Conservation (phyloP, 371 early-diverging fungal genomes). For the Mortierella sp. region DNA sequence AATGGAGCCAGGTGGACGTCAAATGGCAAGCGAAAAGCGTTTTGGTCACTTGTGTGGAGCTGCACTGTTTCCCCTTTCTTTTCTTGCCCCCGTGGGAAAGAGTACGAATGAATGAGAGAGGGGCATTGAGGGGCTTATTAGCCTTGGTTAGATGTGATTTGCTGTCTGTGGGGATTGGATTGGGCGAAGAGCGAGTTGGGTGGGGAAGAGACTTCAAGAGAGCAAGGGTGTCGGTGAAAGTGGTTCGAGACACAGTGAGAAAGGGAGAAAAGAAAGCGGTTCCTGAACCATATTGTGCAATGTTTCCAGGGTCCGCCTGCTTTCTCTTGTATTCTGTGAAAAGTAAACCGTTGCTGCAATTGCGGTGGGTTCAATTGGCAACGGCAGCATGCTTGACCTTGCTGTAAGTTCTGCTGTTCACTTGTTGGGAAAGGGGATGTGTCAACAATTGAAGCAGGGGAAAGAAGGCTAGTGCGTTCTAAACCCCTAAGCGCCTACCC, state of each 20-base stretch:
- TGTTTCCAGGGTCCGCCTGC: neutral
- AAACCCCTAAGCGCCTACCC: neutral
- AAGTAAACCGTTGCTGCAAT: no score
- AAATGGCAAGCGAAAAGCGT: neutral
- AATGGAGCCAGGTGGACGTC: neutral
- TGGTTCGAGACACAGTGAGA: neutral
- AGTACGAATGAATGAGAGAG: neutral
- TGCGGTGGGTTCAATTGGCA: no score
- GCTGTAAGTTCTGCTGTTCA: neutral
- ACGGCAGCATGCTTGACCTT: no score
- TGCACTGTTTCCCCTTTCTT: neutral
- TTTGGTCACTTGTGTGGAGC: neutral
- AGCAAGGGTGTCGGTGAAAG: neutral
- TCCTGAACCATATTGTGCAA: neutral
- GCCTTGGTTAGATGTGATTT: neutral
- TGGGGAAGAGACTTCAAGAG: neutral
- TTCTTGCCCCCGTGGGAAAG: slow-evolving; percentile 1
- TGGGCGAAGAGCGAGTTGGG: neutral
- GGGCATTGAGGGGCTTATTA: slow-evolving; percentile 1
- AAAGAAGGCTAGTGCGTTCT: neutral
- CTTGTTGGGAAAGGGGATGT: neutral
- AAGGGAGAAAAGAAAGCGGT: neutral
- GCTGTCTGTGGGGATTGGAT: no score
- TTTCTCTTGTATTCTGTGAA: neutral
- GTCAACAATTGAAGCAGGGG: neutral